Evolutionary conservation across 495 filamentous ascomycete genomes (phyloP), one percentile per base, ranked within the genome.

Genomic region (Tuber melanosporum): DNA sequence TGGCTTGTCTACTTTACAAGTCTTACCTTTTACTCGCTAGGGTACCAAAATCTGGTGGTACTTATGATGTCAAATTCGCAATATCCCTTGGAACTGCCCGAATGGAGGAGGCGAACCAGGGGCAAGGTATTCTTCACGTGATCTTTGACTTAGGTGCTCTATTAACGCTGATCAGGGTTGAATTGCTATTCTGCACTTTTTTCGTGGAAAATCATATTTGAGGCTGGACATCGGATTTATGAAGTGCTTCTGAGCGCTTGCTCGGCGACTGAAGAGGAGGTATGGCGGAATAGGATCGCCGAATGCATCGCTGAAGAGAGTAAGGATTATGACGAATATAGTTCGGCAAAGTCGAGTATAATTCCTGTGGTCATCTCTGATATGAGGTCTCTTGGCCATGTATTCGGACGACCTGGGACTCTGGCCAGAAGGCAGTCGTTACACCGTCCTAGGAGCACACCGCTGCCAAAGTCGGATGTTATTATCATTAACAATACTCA

Each of bases 171-270:
- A 19, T 66, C 8, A 82, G 94, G 94, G 3, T 84, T 97, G 10
- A 92, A 92, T 85, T 98, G 94, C 82, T 89, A 95, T 81, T 92
- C 91, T 32, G 93, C 92, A 36, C 89, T 91, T 19, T 93, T 93
- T 83, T 94, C 94, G 3, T 98, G 94, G 95, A 99, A 98, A 83
- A 83, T 98, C n/a, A 86, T 92, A 22, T 98, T 98, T 79, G 91
- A 94, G 80, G 88, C 89, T 66, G 87, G 91, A 70, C 88, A 92
- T 77, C 90, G 91, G 62, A 88, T 92, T 32, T 95, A 91, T 83
- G 95, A 98, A 85, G 82, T 97, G 45, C 90, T 97, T 36, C 86
- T 97, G 81, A 97, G 92, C 81, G 95, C 94, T 57, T 97, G 94
- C 78, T 95, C 93, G 0, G 88, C 90, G 6, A 88, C 87, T 72